These are phyloP conservation scores for Monosporozyma solicola DNA, from an alignment of 805 yeast genomes.

Conservation along the genomic window DNA sequence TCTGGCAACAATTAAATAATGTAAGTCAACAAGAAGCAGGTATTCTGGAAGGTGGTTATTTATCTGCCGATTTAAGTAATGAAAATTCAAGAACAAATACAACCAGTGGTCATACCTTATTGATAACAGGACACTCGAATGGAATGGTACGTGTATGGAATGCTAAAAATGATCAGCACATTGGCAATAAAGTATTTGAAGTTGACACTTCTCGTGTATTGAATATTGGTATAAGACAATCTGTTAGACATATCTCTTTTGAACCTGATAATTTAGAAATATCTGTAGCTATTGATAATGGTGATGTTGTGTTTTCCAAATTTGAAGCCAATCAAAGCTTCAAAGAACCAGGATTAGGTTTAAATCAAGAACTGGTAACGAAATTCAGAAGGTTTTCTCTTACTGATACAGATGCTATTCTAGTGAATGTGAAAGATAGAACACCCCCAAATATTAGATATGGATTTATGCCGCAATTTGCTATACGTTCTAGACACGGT, in stretches of 20 bases:
- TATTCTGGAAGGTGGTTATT: conserved; percentile 63
- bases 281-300: conserved; percentile 55
- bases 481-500: conserved; percentile 39
- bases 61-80: conserved; percentile 18
- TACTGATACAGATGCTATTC: conserved; percentile 8
- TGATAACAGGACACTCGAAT: conserved; percentile 79
- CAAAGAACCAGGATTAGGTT: conserved; percentile 23
- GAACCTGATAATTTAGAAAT: conserved; percentile 69
- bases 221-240: conserved; percentile 35
- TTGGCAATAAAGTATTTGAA: conserved; percentile 49
- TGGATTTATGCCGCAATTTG: conserved; percentile 53
- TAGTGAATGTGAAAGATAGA: conserved; percentile 46
- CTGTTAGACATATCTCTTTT: conserved; percentile 55
- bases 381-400: conserved; percentile 21
- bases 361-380: conserved; percentile 11
- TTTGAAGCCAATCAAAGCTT: conserved; percentile 48
- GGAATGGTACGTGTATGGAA: conserved; percentile 83
- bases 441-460: conserved; percentile 41
- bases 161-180: conserved; percentile 64
- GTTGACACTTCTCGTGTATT: conserved; percentile 45
- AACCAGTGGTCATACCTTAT: conserved; percentile 43
- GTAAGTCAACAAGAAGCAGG: conserved; percentile 27
- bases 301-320: conserved; percentile 67
- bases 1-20: conserved; percentile 69
- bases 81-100: conserved; percentile 41